A percentile compares a stretch with the other conserved stretches of the same genome.
phyloP scores from a whole-genome alignment of 202 grass and related monocot genomes.

The Panicum hallii region DNA sequence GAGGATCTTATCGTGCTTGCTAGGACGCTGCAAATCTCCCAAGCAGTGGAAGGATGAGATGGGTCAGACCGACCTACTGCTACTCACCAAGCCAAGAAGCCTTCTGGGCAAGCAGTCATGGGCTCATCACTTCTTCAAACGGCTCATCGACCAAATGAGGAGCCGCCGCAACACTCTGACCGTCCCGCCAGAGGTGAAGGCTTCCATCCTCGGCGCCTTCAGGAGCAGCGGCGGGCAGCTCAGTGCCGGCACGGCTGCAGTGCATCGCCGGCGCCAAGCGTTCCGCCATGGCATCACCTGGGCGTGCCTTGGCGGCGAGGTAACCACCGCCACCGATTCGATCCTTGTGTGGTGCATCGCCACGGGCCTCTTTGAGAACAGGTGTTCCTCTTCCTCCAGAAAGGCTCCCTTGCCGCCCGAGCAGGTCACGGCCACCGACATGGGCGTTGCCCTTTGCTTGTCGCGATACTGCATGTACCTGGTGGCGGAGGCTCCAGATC shows the following conservation, averaged over 20 bases:
- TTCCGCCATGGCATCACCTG: neutral
- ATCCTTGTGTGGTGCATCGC: conserved; percentile 17
- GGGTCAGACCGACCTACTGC: neutral
- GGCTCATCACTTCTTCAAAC: neutral
- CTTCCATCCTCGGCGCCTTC: neutral
- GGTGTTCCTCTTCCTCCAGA: neutral
- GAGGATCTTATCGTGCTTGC: neutral
- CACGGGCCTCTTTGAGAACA: neutral
- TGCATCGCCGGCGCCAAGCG: neutral
- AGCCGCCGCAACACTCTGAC: neutral
- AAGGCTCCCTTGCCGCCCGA: no score
- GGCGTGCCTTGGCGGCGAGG: neutral
- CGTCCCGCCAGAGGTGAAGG: neutral
- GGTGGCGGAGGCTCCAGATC: neutral
- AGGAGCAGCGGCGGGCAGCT: neutral
- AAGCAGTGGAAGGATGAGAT: neutral
- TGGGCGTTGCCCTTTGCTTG: neutral
- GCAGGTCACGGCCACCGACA: no score
- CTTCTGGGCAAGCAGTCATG: neutral
- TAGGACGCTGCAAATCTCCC: neutral
- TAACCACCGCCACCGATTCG: neutral
- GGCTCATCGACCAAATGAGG: neutral
- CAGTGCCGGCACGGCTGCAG: neutral
- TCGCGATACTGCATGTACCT: conserved; percentile 9
- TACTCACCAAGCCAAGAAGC: neutral